Base-by-base conservation (phyloP, 805 yeast genomes). In the Yamadazyma insecticola region DNA sequence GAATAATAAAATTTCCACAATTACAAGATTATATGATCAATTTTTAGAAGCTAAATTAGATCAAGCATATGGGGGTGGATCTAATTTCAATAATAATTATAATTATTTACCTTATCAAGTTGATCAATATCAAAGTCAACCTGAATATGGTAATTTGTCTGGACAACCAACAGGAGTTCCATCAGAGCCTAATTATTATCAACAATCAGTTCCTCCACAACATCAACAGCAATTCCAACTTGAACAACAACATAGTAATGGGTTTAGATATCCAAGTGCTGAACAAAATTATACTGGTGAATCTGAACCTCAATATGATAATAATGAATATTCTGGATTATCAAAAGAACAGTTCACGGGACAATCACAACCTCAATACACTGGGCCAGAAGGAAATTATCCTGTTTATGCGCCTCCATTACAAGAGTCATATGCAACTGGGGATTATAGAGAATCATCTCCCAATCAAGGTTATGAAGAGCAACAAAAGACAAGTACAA, bases 1-100 rank as follows among this genome's bases (percentile, higher is more conserved):
- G 75, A 86, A 83, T 57, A 74, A 81, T 28, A 86, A 88, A 47
- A 71, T 88, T 33, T 79, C 83, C 33, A 78, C 87, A 4, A 79
- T 86, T 19, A 73, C 78, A 48, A 71, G 81, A 39, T 63, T 81
- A n/a, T 88, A 87, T 47, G 95, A 87, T 51, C 74, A 72, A 37
- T 68, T 82, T 29, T 63, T 87, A 37, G 95, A 88, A 37, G 40
- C 48, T n/a, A 61, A 62, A 37, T 53, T 63, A 36, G 50, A 43
- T 33, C 48, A 51, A 38, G 70, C 67, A 1, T 63, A 61, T 43
- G 55, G 57, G 5, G n/a, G n/a, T n/a, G n/a, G n/a, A n/a, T n/a
- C n/a, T 23, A 51, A 43, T 33, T 67, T 61, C 25, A 28, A 42
- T 13, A 36, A 44, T 13, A 25, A 41, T n/a, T 24, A 26, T 16